Evolutionary conservation across 768 basidiomycete genomes (phyloP), one percentile per base, ranked within the genome.

Genomic region (Omphalotus guepiniiformis): DNA sequence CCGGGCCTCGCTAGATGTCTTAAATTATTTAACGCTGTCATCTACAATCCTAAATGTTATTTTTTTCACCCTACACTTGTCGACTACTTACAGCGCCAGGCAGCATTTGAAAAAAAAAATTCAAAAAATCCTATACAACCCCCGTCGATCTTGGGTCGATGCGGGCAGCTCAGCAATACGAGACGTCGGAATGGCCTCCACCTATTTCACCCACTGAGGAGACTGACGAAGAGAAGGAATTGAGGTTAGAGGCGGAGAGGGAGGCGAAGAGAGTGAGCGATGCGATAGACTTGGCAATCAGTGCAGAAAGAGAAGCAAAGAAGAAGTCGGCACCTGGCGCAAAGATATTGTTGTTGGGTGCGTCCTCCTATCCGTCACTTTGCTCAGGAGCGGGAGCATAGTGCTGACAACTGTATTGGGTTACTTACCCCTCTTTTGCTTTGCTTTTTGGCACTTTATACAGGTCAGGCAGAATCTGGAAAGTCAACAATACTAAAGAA

Each of bases 401-500:
- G n/a, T n/a, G n/a, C n/a, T n/a, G n/a, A n/a, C n/a, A n/a, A n/a
- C n/a, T n/a, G n/a, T n/a, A n/a, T n/a, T n/a, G n/a, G n/a, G n/a
- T 36, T 25, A 6, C 22, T 28, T 28, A 27, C 6, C 22, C 39
- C 39, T 7, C 19, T 22, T 22, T 4, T 16, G 18, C 25, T 35
- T 45, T 47, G 15, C 28, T 38, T 46, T 22, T 25, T 30, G 21
- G 16, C 32, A 21, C 9, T 36, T 47, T 35, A 18, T 38, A 25
- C 50, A 83, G 81, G 82, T 39, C 83, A 83, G 60, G 78, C 82
- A 26, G 82, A 83, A 64, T 79, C 80, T 5, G 83, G 83, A 25
- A 84, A 85, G 58, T 82, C 80, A 0, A 83, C 83, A 0, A 70
- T 82, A 23, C 62, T 85, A 36, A 83, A 83, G 66, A 82, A 82